A percentile compares a stretch with the other conserved stretches of the same genome.
Evolutionary conservation across 176 grass and related monocot species (phyloP).

Genomic region (Microstegium vimineum): DNA sequence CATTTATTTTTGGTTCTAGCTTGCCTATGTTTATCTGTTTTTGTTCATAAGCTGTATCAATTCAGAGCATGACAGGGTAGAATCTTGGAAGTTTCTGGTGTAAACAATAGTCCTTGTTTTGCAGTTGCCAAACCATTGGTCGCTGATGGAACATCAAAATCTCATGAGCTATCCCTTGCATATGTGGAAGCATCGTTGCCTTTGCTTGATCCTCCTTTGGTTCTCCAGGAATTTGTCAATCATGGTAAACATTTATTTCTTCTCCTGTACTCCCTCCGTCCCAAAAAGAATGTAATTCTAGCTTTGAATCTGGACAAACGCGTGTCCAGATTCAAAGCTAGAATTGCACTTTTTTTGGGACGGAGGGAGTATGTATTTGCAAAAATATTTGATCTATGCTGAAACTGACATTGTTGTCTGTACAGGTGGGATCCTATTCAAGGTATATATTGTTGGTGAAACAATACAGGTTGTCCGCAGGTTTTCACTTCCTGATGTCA

Average conservation of each 20-base stretch:
- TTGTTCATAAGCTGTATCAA: not conserved
- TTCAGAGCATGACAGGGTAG: not conserved
- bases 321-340: too few relatives aligned
- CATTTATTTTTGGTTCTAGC: not conserved
- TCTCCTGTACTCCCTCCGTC: too few relatives aligned
- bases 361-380: too few relatives aligned
- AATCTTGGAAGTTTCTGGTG: not conserved
- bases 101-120: conserved; percentile 6
- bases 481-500: conserved; percentile 86
- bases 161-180: conserved; percentile 82
- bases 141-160: conserved; percentile 87
- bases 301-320: too few relatives aligned
- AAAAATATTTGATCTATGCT: not conserved
- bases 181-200: conserved; percentile 68
- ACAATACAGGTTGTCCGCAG: conserved; percentile 69
- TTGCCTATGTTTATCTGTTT: not conserved
- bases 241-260: conserved; percentile 56
- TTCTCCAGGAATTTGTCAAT: conserved; percentile 95
- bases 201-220: conserved; percentile 77
- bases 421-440: conserved; percentile 87
- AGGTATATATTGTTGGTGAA: conserved; percentile 91
- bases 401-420: not conserved
- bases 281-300: too few relatives aligned
- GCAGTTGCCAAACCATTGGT: conserved; percentile 89
- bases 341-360: too few relatives aligned